Conservation (phyloP, 2,329 filamentous ascomycete genomes). For the Fusarium oxysporum region DNA sequence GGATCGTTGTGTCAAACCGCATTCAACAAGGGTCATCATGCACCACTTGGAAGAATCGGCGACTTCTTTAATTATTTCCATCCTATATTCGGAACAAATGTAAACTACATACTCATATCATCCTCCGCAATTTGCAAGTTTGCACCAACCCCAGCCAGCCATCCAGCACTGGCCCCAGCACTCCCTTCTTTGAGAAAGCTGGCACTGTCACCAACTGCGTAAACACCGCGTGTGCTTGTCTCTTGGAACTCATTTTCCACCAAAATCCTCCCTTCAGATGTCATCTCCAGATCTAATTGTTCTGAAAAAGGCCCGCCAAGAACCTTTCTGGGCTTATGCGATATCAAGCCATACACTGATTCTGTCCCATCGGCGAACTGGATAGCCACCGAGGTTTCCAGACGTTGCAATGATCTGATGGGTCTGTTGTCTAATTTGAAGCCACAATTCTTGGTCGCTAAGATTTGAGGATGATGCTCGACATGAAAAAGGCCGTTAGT, state of each 20-base stretch:
- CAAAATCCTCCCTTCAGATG: rapidly evolving
- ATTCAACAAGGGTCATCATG: rapidly evolving
- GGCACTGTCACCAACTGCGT: not conserved
- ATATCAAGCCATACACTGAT: not conserved
- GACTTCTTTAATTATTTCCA: not conserved
- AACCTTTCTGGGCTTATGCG: not conserved
- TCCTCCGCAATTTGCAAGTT: conserved; percentile 14
- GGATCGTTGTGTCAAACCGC: not conserved
- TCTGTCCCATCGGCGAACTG: not conserved
- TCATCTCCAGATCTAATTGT: not conserved
- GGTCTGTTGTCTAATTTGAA: not conserved
- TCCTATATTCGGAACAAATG: rapidly evolving
- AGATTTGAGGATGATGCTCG: not conserved
- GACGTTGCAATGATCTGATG: not conserved
- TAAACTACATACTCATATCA: not conserved
- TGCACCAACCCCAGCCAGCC: not conserved
- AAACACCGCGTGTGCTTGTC: not conserved
- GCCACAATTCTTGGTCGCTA: rapidly evolving
- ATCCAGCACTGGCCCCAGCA: not conserved
- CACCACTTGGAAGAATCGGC: rapidly evolving
- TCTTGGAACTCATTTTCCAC: not conserved
- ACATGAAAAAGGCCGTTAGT: not conserved
- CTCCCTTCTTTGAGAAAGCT: not conserved
- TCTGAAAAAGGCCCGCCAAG: rapidly evolving
- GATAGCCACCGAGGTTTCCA: not conserved